Percentiles rank a stretch among this genome's conserved stretches.
phyloP scores from a whole-genome alignment of 1,139 yeast genomes.

The Kodamaea plutei region DNA sequence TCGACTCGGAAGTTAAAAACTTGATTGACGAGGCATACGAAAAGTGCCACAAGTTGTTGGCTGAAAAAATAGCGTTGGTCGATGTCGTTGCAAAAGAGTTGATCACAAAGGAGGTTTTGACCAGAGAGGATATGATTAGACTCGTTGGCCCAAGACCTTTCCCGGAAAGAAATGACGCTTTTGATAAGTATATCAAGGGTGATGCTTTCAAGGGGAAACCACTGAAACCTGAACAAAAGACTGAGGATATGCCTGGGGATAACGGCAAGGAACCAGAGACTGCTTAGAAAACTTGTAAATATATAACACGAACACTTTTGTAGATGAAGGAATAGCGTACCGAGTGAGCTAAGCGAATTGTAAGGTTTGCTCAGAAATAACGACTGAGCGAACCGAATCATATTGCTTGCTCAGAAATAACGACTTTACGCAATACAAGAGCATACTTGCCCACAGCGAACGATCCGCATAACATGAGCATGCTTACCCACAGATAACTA shows the following conservation, averaged over 20 bases:
- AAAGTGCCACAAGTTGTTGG: conserved; percentile 52
- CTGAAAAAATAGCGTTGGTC: conserved; percentile 57
- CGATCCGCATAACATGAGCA: too few relatives aligned
- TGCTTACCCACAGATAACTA: too few relatives aligned
- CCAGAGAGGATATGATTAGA: conserved; percentile 78
- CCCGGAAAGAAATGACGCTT: conserved; percentile 75
- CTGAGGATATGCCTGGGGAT: not conserved
- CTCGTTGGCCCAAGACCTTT: conserved; percentile 73
- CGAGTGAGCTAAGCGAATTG: too few relatives aligned
- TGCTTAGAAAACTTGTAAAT: conserved; percentile 2
- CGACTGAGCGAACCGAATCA: too few relatives aligned
- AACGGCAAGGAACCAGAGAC: conserved; percentile 2
- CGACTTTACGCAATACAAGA: too few relatives aligned
- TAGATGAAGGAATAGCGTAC: too few relatives aligned
- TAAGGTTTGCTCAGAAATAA: too few relatives aligned
- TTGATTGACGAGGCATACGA: conserved; percentile 50
- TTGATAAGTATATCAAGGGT: conserved; percentile 67
- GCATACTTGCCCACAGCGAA: too few relatives aligned
- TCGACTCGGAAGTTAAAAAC: conserved; percentile 64
- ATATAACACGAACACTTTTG: conserved; percentile 1
- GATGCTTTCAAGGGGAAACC: conserved; percentile 24
- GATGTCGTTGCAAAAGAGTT: conserved; percentile 69
- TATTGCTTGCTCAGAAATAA: too few relatives aligned
- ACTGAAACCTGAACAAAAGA: too few relatives aligned
- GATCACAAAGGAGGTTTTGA: conserved; percentile 63